A percentile compares a stretch with the other conserved stretches of the same genome.
phyloP scores from a whole-genome alignment of 2,329 filamentous ascomycete genomes.

The Laburnicola sp. region DNA sequence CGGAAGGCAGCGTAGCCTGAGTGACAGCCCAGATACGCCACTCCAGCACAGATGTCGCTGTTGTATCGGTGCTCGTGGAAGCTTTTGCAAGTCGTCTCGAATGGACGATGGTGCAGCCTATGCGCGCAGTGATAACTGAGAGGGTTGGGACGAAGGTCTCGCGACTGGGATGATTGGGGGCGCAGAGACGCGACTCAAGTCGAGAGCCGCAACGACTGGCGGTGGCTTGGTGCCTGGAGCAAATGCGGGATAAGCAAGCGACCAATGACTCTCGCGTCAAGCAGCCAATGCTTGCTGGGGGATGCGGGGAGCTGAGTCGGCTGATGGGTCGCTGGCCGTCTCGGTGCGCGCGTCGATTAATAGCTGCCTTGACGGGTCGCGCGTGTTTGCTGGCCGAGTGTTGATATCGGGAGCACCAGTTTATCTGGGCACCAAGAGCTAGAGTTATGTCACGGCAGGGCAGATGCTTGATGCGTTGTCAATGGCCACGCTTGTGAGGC shows the following conservation, averaged over 20 bases:
- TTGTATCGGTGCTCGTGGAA: constrained; percentile 25
- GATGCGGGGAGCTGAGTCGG: constrained; percentile 28
- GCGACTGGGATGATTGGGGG: constrained; percentile 23
- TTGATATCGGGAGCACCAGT: constrained; percentile 31
- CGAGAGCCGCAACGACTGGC: constrained; percentile 33
- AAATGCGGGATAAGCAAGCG: constrained; percentile 35
- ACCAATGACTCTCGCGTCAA: constrained; percentile 30
- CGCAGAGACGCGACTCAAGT: constrained; percentile 32
- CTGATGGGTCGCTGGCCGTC: constrained; percentile 22
- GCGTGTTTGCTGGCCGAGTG: constrained; percentile 40
- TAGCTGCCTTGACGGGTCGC: constrained; percentile 24
- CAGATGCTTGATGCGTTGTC: constrained; percentile 49
- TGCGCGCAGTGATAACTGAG: constrained; percentile 33
- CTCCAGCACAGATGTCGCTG: constrained; percentile 31
- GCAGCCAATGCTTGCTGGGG: constrained; percentile 25
- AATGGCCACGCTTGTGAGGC: constrained; percentile 48
- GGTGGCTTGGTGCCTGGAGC: constrained; percentile 38
- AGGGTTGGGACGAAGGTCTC: constrained; percentile 18
- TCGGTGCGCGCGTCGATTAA: constrained; percentile 25
- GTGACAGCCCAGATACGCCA: constrained; percentile 41
- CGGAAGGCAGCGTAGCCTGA: constrained; percentile 27
- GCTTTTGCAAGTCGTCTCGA: constrained; percentile 16
- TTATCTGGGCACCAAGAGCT: constrained; percentile 36
- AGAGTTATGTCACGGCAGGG: constrained; percentile 43
- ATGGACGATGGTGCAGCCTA: constrained; percentile 22